Conservation (phyloP, 164 flowering plant genomes). For the Aristolochia contorta region DNA sequence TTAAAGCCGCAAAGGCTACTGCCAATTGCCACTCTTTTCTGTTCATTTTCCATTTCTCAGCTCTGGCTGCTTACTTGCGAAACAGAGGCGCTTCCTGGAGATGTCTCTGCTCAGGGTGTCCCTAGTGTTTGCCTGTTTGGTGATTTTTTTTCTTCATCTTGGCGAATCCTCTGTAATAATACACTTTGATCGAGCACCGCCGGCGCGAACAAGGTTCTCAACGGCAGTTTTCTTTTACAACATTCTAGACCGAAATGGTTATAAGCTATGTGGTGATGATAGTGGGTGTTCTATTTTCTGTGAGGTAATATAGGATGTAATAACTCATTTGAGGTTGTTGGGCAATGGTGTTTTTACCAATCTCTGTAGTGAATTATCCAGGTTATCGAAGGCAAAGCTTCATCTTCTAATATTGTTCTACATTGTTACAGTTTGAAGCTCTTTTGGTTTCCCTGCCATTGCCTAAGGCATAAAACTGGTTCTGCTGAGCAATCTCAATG, state of each 20-base stretch:
- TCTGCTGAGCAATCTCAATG: too few relatives aligned
- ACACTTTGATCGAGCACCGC: slow-evolving; percentile 30
- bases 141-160: slow-evolving; percentile 11
- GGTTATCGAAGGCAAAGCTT: neutral
- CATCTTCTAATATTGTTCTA: neutral
- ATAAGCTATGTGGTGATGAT: slow-evolving; percentile 23
- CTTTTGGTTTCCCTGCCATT: too few relatives aligned
- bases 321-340: neutral
- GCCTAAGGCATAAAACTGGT: too few relatives aligned
- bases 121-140: slow-evolving; percentile 11
- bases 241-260: slow-evolving; percentile 20
- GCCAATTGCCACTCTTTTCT: neutral
- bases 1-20: neutral
- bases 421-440: too few relatives aligned
- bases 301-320: slow-evolving; percentile 24
- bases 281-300: slow-evolving; percentile 30
- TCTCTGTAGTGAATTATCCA: neutral
- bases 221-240: slow-evolving; percentile 35
- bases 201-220: slow-evolving; percentile 26
- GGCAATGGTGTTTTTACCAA: neutral
- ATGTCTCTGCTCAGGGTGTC: slow-evolving; percentile 9
- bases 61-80: slow-evolving; percentile 1
- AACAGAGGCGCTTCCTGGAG: slow-evolving; percentile 17
- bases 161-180: slow-evolving; percentile 24
- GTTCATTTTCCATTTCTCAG: neutral